Conservation (phyloP, 164 flowering plant genomes). For the Malania oleifera region DNA sequence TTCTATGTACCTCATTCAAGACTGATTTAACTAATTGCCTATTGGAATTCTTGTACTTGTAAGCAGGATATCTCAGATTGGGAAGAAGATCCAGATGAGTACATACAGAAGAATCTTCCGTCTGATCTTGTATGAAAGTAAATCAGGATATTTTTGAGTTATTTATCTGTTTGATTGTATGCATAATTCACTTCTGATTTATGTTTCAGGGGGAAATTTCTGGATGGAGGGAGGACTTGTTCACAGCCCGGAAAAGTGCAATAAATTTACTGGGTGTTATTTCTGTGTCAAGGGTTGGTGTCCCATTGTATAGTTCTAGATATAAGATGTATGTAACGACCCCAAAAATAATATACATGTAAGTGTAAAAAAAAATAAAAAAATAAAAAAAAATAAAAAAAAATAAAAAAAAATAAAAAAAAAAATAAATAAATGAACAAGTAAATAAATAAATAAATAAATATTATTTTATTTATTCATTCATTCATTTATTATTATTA, state of each 20-base stretch:
- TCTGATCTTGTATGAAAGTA: slow-evolving; percentile 58
- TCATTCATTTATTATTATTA: too few relatives aligned
- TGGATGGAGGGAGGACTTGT: slow-evolving; percentile 76
- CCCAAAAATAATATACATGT: too few relatives aligned
- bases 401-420: too few relatives aligned
- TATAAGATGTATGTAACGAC: too few relatives aligned
- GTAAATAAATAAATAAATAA: too few relatives aligned
- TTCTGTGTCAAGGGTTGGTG: slow-evolving; percentile 65
- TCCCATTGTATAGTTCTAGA: too few relatives aligned
- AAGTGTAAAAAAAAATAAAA: too few relatives aligned
- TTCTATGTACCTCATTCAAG: too few relatives aligned
- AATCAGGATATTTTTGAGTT: neutral
- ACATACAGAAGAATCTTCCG: slow-evolving; percentile 75
- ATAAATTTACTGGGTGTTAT: slow-evolving; percentile 77
- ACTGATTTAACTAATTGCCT: too few relatives aligned
- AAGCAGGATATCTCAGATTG: slow-evolving; percentile 65
- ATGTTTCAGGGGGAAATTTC: slow-evolving; percentile 65
- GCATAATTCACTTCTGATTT: neutral
- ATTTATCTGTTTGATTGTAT: neutral
- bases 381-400: too few relatives aligned
- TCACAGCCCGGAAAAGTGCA: slow-evolving; percentile 82
- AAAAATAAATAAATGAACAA: too few relatives aligned
- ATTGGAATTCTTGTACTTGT: slow-evolving; percentile 5
- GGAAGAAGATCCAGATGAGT: slow-evolving; percentile 88
- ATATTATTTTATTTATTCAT: too few relatives aligned